Base-by-base conservation (phyloP, 495 filamentous ascomycete genomes). In the Pseudotulostoma volvatum region DNA sequence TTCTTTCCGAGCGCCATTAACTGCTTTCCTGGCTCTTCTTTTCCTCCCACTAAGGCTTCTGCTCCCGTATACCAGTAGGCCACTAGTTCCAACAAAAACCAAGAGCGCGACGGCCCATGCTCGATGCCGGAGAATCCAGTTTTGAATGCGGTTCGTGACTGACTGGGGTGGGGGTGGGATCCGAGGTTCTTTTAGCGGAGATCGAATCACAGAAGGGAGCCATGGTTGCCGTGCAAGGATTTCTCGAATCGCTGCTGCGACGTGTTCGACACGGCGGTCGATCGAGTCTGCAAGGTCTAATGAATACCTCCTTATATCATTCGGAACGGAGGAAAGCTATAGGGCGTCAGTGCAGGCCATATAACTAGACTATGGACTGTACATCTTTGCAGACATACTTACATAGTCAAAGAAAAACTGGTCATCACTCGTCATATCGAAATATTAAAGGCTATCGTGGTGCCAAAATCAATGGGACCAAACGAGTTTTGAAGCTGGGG, bases 1-100 rank as follows among this genome's bases (percentile, higher is more conserved):
- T 50, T 96, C 90, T 36, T 77, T 74, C 38, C 87, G 66, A 7
- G 81, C 78, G n/a, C 90, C 90, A 62, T 84, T 93, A 9, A 69
- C 66, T 4, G 81, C 80, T 18, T 80, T 70, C 54, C 64, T 71
- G 7, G 87, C 90, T 43, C 81, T 73, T 44, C 86, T 69, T 48
- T 78, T 75, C 55, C 74, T 78, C 4, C 67, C 64, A 44, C 69
- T 55, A 7, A 67, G 53, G 37, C 67, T 76, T 44, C 68, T 77
- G 37, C 61, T 73, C 37, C 74, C 67, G 48, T 76, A 78, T 16
- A 77, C 59, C 40, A 80, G 59, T 36, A 79, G 77, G n/a, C 66
- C 70, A 1, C 71, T 66, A 14, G 78, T 79, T 16, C 82, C 79
- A 30, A 81, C 55, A 38, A 77, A 77, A 3, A 82, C 61, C 7